Evolutionary conservation across 2,329 filamentous ascomycete species (phyloP), one percentile per base, ranked within the genome.

Genomic region (Microcera coccophila): DNA sequence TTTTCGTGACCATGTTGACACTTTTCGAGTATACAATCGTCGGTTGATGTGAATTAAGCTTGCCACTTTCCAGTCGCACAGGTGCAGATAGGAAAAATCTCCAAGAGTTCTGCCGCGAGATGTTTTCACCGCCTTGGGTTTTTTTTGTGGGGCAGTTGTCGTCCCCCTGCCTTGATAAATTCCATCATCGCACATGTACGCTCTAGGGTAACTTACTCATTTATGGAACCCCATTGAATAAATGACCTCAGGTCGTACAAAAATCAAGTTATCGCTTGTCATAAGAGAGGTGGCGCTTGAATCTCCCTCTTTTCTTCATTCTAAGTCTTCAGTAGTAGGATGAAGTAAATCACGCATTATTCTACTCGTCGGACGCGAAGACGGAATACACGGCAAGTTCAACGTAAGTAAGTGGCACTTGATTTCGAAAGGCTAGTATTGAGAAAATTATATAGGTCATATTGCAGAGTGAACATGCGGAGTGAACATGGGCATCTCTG

Each of bases 1-100:
- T 69, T 59, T 68, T 71, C 18, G 62, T 64, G 38, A 68, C 69
- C 69, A 72, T 72, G 33, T 39, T 48, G 39, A 28, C 35, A 26
- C 36, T 31, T 18, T 44, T 20, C 18, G 38, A 41, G 34, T 31
- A 28, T 35, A 10, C 15, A 26, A 21, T 22, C 34, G 14, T 35
- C 17, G 17, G 38, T 48, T 36, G 48, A 40, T 47, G 52, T 52
- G 24, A 12, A 33, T 20, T 12, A 56, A 42, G 44, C 44, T 45
- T 44, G 45, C 44, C 38, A 45, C 47, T 43, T 51, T 48, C 29
- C n/a, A 10, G 33, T 35, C 33, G 33, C 33, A 35, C 15, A 35
- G 33, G 10, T 19, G 16, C 11, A 44, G 39, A 29, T 57, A 34
- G 47, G 52, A 60, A 60, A 60, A 60, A 60, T 54, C 55, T 60